Percentiles rank a stretch among this genome's conserved stretches.
Evolutionary conservation across 2,329 filamentous ascomycete species (phyloP).

Genomic region (Exophiala bonariae): DNA sequence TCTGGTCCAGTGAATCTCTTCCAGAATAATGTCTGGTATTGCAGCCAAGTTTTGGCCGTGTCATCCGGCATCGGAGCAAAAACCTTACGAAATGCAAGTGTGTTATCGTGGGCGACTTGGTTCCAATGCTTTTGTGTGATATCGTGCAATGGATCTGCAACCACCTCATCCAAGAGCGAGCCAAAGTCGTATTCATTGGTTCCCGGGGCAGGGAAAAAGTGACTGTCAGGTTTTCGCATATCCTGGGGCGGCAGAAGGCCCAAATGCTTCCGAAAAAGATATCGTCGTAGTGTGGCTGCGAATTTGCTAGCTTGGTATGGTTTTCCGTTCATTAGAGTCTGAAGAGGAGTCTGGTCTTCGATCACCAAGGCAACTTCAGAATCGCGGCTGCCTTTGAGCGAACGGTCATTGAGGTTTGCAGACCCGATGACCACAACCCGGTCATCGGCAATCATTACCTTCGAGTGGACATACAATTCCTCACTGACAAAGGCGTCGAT

Average conservation of each 20-base stretch:
- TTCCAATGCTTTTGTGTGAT: conserved; percentile 58
- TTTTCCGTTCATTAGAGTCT: conserved; percentile 74
- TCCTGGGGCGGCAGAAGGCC: conserved; percentile 75
- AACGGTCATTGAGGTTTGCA: conserved; percentile 88
- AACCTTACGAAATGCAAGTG: conserved; percentile 58
- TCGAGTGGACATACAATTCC: conserved; percentile 60
- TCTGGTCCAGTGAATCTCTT: conserved; percentile 37
- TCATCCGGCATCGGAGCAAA: conserved; percentile 57
- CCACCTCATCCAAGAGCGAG: conserved; percentile 45
- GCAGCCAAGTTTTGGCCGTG: conserved; percentile 53
- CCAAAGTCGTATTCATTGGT: conserved; percentile 58
- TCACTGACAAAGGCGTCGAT: conserved; percentile 63
- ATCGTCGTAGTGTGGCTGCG: conserved; percentile 75
- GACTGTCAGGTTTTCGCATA: conserved; percentile 59
- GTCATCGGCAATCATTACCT: conserved; percentile 78
- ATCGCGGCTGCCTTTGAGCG: conserved; percentile 83
- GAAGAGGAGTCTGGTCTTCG: conserved; percentile 72
- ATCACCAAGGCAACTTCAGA: conserved; percentile 88
- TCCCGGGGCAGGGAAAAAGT: conserved; percentile 57
- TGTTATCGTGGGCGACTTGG: conserved; percentile 57
- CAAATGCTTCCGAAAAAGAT: conserved; percentile 87
- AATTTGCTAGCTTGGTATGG: conserved; percentile 77
- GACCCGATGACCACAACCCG: conserved; percentile 79
- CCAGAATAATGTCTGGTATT: conserved; percentile 43
- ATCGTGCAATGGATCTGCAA: conserved; percentile 59